These are phyloP conservation scores for Globisporangium okanoganense DNA, from an alignment of 352 stramenopile species.

Conservation along the genomic window DNA sequence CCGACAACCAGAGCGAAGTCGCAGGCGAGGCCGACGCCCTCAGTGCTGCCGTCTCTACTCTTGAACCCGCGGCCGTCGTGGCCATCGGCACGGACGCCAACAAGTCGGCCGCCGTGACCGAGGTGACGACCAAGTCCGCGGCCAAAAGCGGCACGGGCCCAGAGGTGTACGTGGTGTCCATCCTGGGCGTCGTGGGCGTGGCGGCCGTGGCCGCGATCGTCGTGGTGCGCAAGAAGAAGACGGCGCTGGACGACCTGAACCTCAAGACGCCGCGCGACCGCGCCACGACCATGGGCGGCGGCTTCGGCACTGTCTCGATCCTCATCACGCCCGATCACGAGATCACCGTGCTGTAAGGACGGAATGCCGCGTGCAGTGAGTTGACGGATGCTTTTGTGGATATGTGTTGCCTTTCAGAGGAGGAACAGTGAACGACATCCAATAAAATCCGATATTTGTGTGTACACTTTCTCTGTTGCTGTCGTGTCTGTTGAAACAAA, in stretches of 20 bases:
- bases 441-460: too few species aligned
- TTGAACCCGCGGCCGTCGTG: background rate
- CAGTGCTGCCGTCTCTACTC: background rate
- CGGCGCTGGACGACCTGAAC: constrained; percentile 45
- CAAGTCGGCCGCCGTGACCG: constrained; percentile 24
- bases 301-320: constrained; percentile 21
- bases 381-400: too few species aligned
- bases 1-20: constrained; percentile 16
- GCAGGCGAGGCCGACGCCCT: background rate
- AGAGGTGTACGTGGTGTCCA: constrained; percentile 26
- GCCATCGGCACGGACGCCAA: constrained; percentile 10
- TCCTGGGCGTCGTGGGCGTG: constrained; percentile 31
- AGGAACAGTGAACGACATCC: too few species aligned
- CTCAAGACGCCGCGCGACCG: constrained; percentile 42
- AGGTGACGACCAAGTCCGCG: constrained; percentile 31
- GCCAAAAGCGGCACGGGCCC: constrained; percentile 5
- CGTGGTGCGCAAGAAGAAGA: constrained; percentile 64
- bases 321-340: constrained; percentile 53
- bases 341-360: constrained; percentile 33
- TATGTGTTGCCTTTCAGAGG: too few species aligned
- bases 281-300: constrained; percentile 17
- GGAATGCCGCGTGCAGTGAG: too few species aligned
- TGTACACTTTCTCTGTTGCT: too few species aligned
- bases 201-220: constrained; percentile 52
- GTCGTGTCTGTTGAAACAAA: too few species aligned